Evolutionary conservation across 2,329 filamentous ascomycete species (phyloP).

Genomic region (Mollisiaceae sp.): DNA sequence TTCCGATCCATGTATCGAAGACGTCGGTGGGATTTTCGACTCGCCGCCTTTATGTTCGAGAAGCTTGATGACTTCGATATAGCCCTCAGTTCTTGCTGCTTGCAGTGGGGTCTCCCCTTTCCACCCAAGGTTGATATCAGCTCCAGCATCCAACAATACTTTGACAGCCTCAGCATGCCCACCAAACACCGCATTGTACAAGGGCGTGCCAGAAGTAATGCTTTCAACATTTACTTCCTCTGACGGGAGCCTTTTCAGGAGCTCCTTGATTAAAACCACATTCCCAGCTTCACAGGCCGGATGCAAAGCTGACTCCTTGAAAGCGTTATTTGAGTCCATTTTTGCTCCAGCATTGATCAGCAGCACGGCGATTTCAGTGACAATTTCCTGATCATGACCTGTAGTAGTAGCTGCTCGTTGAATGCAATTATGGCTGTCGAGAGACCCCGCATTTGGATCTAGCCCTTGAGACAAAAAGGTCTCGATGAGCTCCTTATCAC

Average conservation of each 20-base stretch:
- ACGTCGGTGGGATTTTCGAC: neutral
- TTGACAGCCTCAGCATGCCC: constrained; percentile 50
- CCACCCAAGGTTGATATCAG: constrained; percentile 58
- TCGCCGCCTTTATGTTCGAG: constrained; percentile 3
- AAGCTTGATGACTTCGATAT: constrained; percentile 15
- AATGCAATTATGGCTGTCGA: constrained; percentile 6
- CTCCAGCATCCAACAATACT: constrained; percentile 64
- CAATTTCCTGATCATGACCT: constrained; percentile 2
- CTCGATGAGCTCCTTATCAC: constrained; percentile 15
- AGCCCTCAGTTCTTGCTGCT: constrained; percentile 10
- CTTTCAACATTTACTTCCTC: constrained; percentile 14
- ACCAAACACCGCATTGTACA: constrained; percentile 15
- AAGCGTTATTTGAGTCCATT: constrained; percentile 7
- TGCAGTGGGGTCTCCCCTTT: constrained; percentile 14
- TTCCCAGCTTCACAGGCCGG: constrained; percentile 17
- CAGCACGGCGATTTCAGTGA: constrained; percentile 1
- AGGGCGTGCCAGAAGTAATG: constrained; percentile 13
- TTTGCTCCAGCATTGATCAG: constrained; percentile 19
- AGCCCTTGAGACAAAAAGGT: constrained; percentile 11
- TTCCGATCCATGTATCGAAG: neutral
- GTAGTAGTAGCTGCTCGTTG: constrained; percentile 3
- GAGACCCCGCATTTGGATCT: constrained; percentile 1
- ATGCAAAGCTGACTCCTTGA: constrained; percentile 12
- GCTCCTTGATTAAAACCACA: constrained; percentile 14
- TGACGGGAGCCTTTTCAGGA: constrained; percentile 6